Percentiles rank a stretch among this genome's conserved stretches.
Evolutionary conservation across 441 rosid genomes (phyloP).

Genomic region (Theobroma grandiflorum): DNA sequence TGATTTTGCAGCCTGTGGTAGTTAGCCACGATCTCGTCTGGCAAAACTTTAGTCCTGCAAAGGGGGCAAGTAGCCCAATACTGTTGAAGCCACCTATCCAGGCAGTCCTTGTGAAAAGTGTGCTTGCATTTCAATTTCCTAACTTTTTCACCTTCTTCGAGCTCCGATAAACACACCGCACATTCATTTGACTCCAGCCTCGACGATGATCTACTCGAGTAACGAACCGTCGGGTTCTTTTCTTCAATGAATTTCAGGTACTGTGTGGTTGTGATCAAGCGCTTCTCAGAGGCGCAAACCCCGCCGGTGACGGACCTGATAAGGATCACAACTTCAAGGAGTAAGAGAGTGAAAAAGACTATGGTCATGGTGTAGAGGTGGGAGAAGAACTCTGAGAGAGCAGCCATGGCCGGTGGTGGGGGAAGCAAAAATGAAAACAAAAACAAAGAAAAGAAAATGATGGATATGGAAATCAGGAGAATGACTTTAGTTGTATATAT

Average conservation of each 20-base stretch:
- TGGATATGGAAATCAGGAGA: background rate
- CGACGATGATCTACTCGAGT: constrained; percentile 21
- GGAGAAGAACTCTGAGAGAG: constrained; percentile 42
- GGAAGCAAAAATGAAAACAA: background rate
- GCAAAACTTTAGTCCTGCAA: constrained; percentile 57
- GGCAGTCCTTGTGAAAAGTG: constrained; percentile 58
- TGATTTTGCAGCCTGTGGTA: constrained; percentile 31
- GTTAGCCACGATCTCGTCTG: constrained; percentile 49
- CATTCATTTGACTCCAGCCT: constrained; percentile 38
- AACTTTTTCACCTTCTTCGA: constrained; percentile 49
- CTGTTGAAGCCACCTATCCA: constrained; percentile 57
- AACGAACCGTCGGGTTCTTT: constrained; percentile 41
- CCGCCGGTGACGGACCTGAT: constrained; percentile 40
- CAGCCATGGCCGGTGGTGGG: constrained; percentile 40
- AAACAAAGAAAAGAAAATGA: background rate
- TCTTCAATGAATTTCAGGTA: constrained; percentile 48
- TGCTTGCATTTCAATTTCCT: constrained; percentile 51
- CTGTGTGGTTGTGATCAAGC: constrained; percentile 33
- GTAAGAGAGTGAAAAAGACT: constrained; percentile 46
- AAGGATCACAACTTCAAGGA: constrained; percentile 37
- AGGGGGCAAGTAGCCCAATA: constrained; percentile 58
- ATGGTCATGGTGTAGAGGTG: constrained; percentile 39
- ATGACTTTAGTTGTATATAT: background rate
- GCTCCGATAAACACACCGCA: constrained; percentile 54
- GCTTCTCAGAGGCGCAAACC: constrained; percentile 11